Conservation (phyloP, 768 basidiomycete genomes). For the Pleurotus tuoliensis region DNA sequence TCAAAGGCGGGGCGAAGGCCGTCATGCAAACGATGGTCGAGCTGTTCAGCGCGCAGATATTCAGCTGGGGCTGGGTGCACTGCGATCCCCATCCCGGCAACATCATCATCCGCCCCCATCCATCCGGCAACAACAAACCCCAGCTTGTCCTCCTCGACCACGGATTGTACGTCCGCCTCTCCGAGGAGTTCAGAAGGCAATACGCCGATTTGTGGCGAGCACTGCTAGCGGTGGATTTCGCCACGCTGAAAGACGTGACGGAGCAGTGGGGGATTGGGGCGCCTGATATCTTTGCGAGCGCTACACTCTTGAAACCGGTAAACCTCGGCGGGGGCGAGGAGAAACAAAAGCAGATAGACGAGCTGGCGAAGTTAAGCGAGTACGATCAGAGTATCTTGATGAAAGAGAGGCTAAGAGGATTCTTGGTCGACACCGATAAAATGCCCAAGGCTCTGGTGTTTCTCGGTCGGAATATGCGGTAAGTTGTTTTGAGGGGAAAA, state of each 20-base stretch:
- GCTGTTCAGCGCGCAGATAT: conserved; percentile 86
- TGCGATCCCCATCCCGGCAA: conserved; percentile 80
- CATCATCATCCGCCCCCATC: conserved; percentile 65
- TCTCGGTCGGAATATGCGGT: conserved; percentile 75
- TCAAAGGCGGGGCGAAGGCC: conserved; percentile 57
- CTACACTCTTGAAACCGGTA: conserved; percentile 64
- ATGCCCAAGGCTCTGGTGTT: conserved; percentile 79
- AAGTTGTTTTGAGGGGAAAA: conserved; percentile 5
- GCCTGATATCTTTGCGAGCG: conserved; percentile 72
- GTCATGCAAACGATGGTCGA: conserved; percentile 88
- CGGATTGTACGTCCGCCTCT: conserved; percentile 78
- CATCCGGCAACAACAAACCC: conserved; percentile 36
- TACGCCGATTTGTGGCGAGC: conserved; percentile 79
- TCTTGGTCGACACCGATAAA: conserved; percentile 69
- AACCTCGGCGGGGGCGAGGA: conserved; percentile 25
- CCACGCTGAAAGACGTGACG: conserved; percentile 46
- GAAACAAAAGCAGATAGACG: conserved; percentile 17
- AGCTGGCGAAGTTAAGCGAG: conserved; percentile 40
- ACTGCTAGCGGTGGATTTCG: conserved; percentile 54
- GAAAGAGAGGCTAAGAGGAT: conserved; percentile 63
- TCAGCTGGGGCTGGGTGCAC: conserved; percentile 88
- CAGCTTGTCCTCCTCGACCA: conserved; percentile 89
- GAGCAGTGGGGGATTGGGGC: conserved; percentile 64
- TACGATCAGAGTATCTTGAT: conserved; percentile 68
- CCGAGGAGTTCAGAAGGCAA: conserved; percentile 63